Conservation (phyloP, 208 protist species). For the Sergeia podlipaevii region DNA sequence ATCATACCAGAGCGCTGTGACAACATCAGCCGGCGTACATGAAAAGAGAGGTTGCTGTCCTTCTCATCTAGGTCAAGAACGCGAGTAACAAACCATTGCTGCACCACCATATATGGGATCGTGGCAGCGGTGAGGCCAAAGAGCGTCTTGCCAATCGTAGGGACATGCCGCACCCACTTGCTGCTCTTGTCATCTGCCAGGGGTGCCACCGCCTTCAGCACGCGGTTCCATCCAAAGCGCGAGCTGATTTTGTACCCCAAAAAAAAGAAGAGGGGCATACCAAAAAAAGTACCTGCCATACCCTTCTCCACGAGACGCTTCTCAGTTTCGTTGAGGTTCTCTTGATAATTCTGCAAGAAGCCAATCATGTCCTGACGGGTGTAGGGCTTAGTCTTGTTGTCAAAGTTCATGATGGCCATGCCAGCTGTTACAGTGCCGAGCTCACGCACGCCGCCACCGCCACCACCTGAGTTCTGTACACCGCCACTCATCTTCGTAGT, state of each 20-base stretch:
- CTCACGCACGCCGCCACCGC: slow-evolving; percentile 73
- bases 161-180: slow-evolving; percentile 29
- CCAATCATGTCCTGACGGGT: slow-evolving; percentile 67
- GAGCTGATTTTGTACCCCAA: slow-evolving; percentile 48
- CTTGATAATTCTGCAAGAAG: slow-evolving; percentile 70
- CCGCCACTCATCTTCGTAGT: neutral
- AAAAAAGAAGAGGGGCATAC: slow-evolving; percentile 54
- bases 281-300: slow-evolving; percentile 55
- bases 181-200: slow-evolving; percentile 8
- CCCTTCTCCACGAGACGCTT: slow-evolving; percentile 64
- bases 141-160: slow-evolving; percentile 39
- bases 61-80: slow-evolving; percentile 70
- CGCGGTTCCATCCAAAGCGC: slow-evolving; percentile 62
- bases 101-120: slow-evolving; percentile 68
- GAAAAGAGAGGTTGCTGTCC: slow-evolving; percentile 66
- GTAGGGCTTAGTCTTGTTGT: slow-evolving; percentile 80
- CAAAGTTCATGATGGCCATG: slow-evolving; percentile 85
- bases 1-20: slow-evolving; percentile 78
- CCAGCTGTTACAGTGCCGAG: slow-evolving; percentile 81
- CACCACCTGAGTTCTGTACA: slow-evolving; percentile 11
- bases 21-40: slow-evolving; percentile 72
- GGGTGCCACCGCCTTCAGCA: slow-evolving; percentile 46
- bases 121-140: slow-evolving; percentile 56
- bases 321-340: slow-evolving; percentile 66
- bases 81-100: slow-evolving; percentile 74